These are phyloP conservation scores for Trypanosomatidae sp. DNA, from an alignment of 208 protist genomes.

Conservation along the genomic window DNA sequence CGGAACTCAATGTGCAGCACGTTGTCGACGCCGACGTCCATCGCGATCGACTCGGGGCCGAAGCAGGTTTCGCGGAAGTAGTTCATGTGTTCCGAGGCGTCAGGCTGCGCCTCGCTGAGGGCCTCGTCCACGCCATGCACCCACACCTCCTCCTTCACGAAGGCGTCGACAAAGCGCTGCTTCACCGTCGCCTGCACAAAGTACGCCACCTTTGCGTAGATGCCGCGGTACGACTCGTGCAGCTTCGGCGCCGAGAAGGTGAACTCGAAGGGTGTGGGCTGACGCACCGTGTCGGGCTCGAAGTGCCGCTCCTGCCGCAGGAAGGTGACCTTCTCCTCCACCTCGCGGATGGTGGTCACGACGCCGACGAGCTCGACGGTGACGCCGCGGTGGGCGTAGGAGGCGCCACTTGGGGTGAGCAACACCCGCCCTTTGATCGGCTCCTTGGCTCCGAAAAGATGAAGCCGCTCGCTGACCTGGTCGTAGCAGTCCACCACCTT, in stretches of 20 bases:
- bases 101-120: slow-evolving; percentile 40
- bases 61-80: slow-evolving; percentile 83
- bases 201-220: slow-evolving; percentile 71
- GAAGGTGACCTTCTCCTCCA: slow-evolving; percentile 36
- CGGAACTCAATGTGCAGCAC: slow-evolving; percentile 92
- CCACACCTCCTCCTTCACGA: slow-evolving; percentile 67
- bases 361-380: slow-evolving; percentile 64
- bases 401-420: slow-evolving; percentile 52
- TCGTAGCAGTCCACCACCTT: slow-evolving; percentile 31
- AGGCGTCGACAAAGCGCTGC: slow-evolving; percentile 68
- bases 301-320: slow-evolving; percentile 70
- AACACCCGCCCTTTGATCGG: slow-evolving; percentile 56
- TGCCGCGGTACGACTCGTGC: slow-evolving; percentile 86
- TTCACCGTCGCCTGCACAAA: slow-evolving; percentile 58
- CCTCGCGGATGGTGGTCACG: slow-evolving; percentile 32
- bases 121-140: slow-evolving; percentile 59
- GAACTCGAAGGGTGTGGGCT: slow-evolving; percentile 63
- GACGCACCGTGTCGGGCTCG: slow-evolving; percentile 56
- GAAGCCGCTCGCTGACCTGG: slow-evolving; percentile 46
- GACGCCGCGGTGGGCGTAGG: slow-evolving; percentile 69
- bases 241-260: slow-evolving; percentile 66
- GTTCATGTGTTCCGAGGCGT: slow-evolving; percentile 54
- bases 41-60: slow-evolving; percentile 52
- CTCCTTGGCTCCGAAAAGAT: slow-evolving; percentile 51
- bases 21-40: slow-evolving; percentile 89